A percentile compares a stretch with the other conserved stretches of the same genome.
Conservation (phyloP, 176 grass and related monocot species). For the Canna indica region DNA sequence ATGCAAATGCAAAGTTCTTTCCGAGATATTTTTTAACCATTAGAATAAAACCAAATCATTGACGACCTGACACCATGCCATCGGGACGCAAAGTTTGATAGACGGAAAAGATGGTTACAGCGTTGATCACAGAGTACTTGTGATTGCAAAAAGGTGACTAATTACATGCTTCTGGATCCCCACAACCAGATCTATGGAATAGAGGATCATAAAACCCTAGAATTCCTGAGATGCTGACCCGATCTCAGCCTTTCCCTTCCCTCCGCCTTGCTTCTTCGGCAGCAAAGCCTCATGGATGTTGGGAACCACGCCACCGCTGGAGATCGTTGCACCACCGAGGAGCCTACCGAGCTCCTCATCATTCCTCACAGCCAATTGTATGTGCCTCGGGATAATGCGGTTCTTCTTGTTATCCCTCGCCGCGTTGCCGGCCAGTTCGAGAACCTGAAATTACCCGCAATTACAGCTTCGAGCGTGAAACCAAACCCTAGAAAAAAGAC, state of each 20-base stretch:
- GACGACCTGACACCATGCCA: too few species aligned
- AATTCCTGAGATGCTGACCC: background rate
- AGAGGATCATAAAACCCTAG: background rate
- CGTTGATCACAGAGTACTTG: too few species aligned
- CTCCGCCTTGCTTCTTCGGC: constrained; percentile 25
- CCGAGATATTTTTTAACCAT: too few species aligned
- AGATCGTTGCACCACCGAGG: constrained; percentile 26
- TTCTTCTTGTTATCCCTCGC: constrained; percentile 25
- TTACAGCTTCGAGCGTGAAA: background rate
- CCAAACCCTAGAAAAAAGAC: background rate
- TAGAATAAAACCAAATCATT: too few species aligned
- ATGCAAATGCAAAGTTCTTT: too few species aligned
- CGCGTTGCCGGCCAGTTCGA: background rate
- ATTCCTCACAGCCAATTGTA: constrained; percentile 30
- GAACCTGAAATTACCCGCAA: background rate
- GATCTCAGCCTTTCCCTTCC: constrained; percentile 8
- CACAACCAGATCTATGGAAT: background rate
- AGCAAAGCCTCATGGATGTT: constrained; percentile 31
- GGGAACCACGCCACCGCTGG: constrained; percentile 28
- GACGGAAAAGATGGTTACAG: too few species aligned
- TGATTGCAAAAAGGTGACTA: background rate
- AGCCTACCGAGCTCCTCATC: constrained; percentile 37
- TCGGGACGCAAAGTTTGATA: too few species aligned
- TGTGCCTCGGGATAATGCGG: constrained; percentile 32
- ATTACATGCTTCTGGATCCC: background rate